phyloP scores from a whole-genome alignment of 1,284 basidiomycete genomes.

The Rhodotorula sp. region DNA sequence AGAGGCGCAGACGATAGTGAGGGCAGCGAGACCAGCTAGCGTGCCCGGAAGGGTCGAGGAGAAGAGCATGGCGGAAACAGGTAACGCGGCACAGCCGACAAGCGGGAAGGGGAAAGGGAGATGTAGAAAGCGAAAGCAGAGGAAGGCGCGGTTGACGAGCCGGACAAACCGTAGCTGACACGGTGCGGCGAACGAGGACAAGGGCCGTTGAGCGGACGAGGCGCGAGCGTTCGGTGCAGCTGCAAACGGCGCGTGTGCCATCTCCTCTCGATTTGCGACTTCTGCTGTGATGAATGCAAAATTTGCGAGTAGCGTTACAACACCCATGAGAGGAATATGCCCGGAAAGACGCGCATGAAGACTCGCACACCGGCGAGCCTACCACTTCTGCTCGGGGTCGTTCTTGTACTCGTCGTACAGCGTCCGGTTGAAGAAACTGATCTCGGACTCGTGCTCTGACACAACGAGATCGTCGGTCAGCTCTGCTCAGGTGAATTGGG shows the following conservation, averaged over 20 bases:
- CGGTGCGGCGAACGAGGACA: too few relatives aligned
- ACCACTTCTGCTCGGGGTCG: constrained; percentile 63
- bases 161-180: too few relatives aligned
- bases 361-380: background rate
- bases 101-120: background rate
- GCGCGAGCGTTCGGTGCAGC: too few relatives aligned
- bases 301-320: constrained; percentile 1
- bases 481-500: background rate
- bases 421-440: constrained; percentile 80
- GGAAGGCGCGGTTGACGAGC: too few relatives aligned
- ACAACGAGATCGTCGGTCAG: constrained; percentile 52
- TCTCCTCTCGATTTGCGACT: too few relatives aligned
- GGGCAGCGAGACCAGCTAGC: background rate
- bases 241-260: too few relatives aligned
- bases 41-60: too few relatives aligned
- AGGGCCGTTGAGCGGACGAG: too few relatives aligned
- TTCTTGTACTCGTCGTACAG: constrained; percentile 76
- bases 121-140: background rate
- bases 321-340: background rate
- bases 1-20: background rate
- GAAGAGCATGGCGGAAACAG: background rate
- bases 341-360: too few relatives aligned
- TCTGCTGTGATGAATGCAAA: too few relatives aligned
- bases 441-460: constrained; percentile 91
- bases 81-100: background rate